phyloP scores from a whole-genome alignment of 139 green algal species.

The Picochlorum sp. region DNA sequence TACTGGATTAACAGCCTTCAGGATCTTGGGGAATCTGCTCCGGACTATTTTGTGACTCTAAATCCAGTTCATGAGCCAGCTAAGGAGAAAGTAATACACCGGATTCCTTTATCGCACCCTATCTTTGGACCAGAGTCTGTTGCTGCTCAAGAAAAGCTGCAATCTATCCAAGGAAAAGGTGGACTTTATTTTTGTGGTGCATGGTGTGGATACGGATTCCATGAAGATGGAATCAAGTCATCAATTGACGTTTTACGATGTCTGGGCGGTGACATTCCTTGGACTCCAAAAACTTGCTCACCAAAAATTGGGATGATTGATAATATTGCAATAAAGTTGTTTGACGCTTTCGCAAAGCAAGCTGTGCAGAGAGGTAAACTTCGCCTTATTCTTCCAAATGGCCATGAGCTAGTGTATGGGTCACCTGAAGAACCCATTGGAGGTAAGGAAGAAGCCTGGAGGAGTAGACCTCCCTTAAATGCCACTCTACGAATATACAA shows the following conservation, averaged over 20 bases:
- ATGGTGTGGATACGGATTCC: slow-evolving; percentile 89
- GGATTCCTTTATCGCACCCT: slow-evolving; percentile 61
- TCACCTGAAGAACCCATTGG: neutral
- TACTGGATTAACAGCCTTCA: slow-evolving; percentile 90
- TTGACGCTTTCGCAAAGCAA: slow-evolving; percentile 46
- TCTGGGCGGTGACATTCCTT: slow-evolving; percentile 39
- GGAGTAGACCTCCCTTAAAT: slow-evolving; percentile 24
- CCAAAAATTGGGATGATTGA: slow-evolving; percentile 50
- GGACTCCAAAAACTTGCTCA: slow-evolving; percentile 30
- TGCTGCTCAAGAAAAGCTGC: slow-evolving; percentile 35
- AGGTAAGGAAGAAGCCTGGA: slow-evolving; percentile 41
- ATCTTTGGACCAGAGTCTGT: slow-evolving; percentile 57
- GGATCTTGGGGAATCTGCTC: slow-evolving; percentile 51
- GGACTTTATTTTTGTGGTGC: slow-evolving; percentile 57
- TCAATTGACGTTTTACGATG: slow-evolving; percentile 45
- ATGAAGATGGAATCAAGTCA: slow-evolving; percentile 87
- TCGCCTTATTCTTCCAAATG: slow-evolving; percentile 74
- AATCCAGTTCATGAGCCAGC: slow-evolving; percentile 67
- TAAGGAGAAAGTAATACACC: slow-evolving; percentile 26
- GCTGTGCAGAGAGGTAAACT: slow-evolving; percentile 50
- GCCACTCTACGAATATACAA: slow-evolving; percentile 59
- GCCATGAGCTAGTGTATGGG: slow-evolving; percentile 60
- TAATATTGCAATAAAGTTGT: slow-evolving; percentile 13
- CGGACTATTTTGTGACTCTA: slow-evolving; percentile 83
- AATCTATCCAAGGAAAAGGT: slow-evolving; percentile 31